phyloP scores from a whole-genome alignment of 2,329 filamentous ascomycete genomes.

The Claviceps citrina region DNA sequence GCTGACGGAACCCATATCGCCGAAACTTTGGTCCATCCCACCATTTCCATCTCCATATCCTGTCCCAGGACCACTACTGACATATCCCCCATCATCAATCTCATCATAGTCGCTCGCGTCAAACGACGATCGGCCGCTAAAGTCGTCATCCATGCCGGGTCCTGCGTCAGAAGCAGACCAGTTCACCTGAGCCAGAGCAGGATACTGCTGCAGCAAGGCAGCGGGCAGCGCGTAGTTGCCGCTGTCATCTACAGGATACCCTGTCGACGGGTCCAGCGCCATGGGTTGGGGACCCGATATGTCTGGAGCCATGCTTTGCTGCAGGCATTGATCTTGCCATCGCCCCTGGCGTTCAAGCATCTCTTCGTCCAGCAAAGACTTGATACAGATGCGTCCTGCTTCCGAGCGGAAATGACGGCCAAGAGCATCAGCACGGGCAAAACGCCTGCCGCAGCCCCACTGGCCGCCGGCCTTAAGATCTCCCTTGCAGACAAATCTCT shows the following conservation, averaged over 20 bases:
- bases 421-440: constrained; percentile 87
- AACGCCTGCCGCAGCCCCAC: constrained; percentile 88
- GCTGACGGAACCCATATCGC: constrained; percentile 36
- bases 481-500: constrained; percentile 95
- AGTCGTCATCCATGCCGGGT: constrained; percentile 57
- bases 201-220: constrained; percentile 80
- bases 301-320: constrained; percentile 47
- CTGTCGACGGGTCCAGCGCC: constrained; percentile 43
- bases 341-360: constrained; percentile 63
- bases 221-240: constrained; percentile 61
- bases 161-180: constrained; percentile 56
- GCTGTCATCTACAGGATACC: constrained; percentile 40
- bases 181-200: constrained; percentile 76
- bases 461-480: constrained; percentile 67
- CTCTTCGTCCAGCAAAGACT: constrained; percentile 91
- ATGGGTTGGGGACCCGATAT: constrained; percentile 40
- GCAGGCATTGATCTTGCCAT: constrained; percentile 57
- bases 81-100: constrained; percentile 54
- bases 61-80: constrained; percentile 47
- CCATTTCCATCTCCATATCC: constrained; percentile 44
- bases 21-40: constrained; percentile 37
- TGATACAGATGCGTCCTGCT: constrained; percentile 90
- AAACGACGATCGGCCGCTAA: constrained; percentile 68
- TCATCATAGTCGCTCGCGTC: constrained; percentile 68
- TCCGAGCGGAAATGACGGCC: constrained; percentile 92